Evolutionary conservation across 768 basidiomycete genomes (phyloP), one percentile per base, ranked within the genome.

Genomic region (Botryobasidium botryosum): DNA sequence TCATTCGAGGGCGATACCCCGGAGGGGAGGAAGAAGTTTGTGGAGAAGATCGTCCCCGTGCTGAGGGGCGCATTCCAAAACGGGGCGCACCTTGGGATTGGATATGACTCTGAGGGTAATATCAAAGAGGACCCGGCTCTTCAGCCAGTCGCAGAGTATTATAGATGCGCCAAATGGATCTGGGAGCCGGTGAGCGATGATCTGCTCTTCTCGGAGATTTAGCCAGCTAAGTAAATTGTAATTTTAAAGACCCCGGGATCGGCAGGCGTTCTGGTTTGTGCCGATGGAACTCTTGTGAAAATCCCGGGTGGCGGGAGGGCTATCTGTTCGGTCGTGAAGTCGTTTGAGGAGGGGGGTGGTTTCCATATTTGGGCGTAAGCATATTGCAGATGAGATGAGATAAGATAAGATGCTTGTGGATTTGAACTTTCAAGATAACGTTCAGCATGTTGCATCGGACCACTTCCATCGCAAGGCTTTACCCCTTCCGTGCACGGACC

Each of bases 151-250:
- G 74, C 86, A 0, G 90, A 94, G 59, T 82, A 82, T 53, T 67
- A 77, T 41, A 69, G 87, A 21, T 80, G 77, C 52, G 72, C 70
- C 13, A 77, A 77, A 5, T 91, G 87, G 77, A 76, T 81, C 52
- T 94, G 90, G 90, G 65, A 64, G 33, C 90, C 88, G 17, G 85
- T 87, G 55, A 55, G 75, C 64, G 29, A 28, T 29, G 15, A 3
- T 25, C 40, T 23, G 46, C 7, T n/a, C 29, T 17, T 37, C 26
- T 27, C 45, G 4, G 20, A 32, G 21, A 31, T 5, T 20, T 26
- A 31, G 51, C 40, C 53, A 88, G 82, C 70, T 76, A 50, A 60
- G 66, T 8, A n/a, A n/a, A n/a, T n/a, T n/a, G n/a, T n/a, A n/a
- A n/a, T n/a, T n/a, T n/a, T n/a, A n/a, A n/a, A n/a, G n/a, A n/a